Conservation (phyloP, 2,329 filamentous ascomycete genomes). For the Simplicillium sp. region DNA sequence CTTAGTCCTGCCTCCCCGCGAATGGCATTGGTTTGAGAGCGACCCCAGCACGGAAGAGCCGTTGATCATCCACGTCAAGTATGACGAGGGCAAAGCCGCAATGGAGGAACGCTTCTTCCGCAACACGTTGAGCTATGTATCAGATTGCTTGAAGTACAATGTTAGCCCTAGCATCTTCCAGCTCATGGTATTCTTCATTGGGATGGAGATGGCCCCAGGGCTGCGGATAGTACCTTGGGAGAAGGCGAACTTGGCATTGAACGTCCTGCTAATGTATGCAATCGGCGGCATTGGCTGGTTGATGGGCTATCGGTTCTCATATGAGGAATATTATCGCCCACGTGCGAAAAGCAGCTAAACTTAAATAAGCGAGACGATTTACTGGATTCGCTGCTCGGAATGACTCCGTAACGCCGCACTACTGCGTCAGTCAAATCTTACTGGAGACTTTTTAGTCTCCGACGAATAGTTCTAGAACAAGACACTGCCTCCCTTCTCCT, state of each 20-base stretch:
- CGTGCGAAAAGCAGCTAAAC: not conserved
- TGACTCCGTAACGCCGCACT: too few relatives aligned
- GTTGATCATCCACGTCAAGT: slow-evolving; percentile 4
- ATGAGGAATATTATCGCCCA: slow-evolving; percentile 7
- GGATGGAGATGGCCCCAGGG: slow-evolving; percentile 10
- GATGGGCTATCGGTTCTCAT: slow-evolving; percentile 8
- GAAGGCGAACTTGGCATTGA: slow-evolving; percentile 5
- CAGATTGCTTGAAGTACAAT: slow-evolving; percentile 10
- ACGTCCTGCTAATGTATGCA: slow-evolving; percentile 5
- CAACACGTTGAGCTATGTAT: slow-evolving; percentile 12
- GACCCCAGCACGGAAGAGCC: slow-evolving; percentile 5
- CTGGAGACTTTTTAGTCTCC: too few relatives aligned
- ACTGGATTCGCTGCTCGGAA: too few relatives aligned
- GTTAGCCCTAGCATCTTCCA: slow-evolving; percentile 11
- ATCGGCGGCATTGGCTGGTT: slow-evolving; percentile 4
- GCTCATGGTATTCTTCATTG: slow-evolving; percentile 11
- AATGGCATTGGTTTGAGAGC: slow-evolving; percentile 10
- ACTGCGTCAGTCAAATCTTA: too few relatives aligned
- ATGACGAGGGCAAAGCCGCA: slow-evolving; percentile 8
- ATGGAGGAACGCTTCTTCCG: slow-evolving; percentile 13
- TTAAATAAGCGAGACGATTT: too few relatives aligned
- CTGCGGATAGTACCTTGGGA: slow-evolving; percentile 2
- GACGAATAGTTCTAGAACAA: too few relatives aligned
- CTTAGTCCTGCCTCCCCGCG: slow-evolving; percentile 2
- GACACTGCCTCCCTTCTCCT: too few relatives aligned